Percentiles rank a stretch among this genome's conserved stretches.
These are phyloP conservation scores for Tympanopsis confertula DNA, from an alignment of 2,329 filamentous ascomycete genomes.

Conservation along the genomic window DNA sequence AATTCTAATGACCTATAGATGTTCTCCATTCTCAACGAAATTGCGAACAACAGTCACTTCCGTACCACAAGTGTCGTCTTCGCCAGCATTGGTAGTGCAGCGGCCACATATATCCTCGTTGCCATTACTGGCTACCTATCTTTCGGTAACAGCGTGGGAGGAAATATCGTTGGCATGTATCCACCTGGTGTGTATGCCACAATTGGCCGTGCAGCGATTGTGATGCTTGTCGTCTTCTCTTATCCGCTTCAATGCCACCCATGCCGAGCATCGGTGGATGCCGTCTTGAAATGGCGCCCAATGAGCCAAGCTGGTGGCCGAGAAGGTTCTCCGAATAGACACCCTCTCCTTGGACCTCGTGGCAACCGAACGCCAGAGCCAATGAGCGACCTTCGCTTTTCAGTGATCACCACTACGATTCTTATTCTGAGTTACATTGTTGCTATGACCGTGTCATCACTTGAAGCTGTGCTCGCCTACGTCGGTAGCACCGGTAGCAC, in stretches of 20 bases:
- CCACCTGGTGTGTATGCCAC: conserved; percentile 70
- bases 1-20: conserved; percentile 47
- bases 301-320: conserved; percentile 27
- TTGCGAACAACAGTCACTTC: conserved; percentile 67
- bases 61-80: conserved; percentile 70
- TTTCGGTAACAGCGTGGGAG: conserved; percentile 78
- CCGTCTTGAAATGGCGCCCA: conserved; percentile 86
- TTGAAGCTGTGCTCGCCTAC: conserved; percentile 87
- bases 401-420: conserved; percentile 75
- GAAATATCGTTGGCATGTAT: conserved; percentile 92
- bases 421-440: conserved; percentile 76
- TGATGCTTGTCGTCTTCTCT: conserved; percentile 90
- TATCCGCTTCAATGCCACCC: conserved; percentile 93
- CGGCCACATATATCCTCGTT: conserved; percentile 76
- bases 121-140: conserved; percentile 92
- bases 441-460: conserved; percentile 78
- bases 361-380: conserved; percentile 27
- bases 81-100: conserved; percentile 80
- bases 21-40: conserved; percentile 97
- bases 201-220: conserved; percentile 88
- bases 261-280: conserved; percentile 87
- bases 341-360: conserved; percentile 28
- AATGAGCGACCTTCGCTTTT: conserved; percentile 83
- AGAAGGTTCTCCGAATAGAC: conserved; percentile 23
- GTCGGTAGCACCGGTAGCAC: conserved; percentile 91